Evolutionary conservation across 495 filamentous ascomycete genomes (phyloP), one percentile per base, ranked within the genome.

Genomic region (Penicillium subrubescens): DNA sequence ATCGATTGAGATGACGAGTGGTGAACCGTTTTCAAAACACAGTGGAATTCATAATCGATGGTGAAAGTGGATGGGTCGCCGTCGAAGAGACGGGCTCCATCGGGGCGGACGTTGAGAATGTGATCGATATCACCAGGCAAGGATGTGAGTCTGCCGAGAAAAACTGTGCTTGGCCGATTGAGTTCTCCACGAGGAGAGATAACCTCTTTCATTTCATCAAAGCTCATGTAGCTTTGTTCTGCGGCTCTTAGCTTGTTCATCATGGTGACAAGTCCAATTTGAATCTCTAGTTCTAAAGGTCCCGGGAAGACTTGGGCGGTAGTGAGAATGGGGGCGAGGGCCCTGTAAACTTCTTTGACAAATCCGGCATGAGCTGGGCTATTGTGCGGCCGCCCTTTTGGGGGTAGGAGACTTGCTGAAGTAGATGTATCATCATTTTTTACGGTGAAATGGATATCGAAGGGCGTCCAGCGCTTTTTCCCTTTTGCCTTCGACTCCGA

Each of bases 21-120:
- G 5, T 60, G 50, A 2, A 69, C 70, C 0, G 56, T 21, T 15
- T 67, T 0, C 34, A 70, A 67, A 23, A 53, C 68, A 61, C 86
- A 88, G 17, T 72, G 73, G 43, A 86, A 84, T 25, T 87, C 82
- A 63, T 89, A 90, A 2, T 73, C 63, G 4, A 84, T 72, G 31
- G 60, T 75, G 25, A 69, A 67, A 3, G 68, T 67, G 8, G 57
- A 63, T 17, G 72, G 67, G 0, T 70, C 57, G 11, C 66, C 57
- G 15, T 76, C 69, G 44, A 83, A 83, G 3, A 83, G 29, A 1
- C 65, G 66, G 31, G 23, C 57, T 14, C 67, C 61, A 35, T 68
- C 67, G 1, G 66, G 62, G 21, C 71, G 72, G 41, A 81, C 34
- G 56, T 75, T 68, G 0, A 83, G 29, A 31, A 82, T 72, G 23